Percentiles rank a stretch among this genome's conserved stretches.
Conservation (phyloP, 116 monocot genomes). For the Phalaenopsis hybrid region DNA sequence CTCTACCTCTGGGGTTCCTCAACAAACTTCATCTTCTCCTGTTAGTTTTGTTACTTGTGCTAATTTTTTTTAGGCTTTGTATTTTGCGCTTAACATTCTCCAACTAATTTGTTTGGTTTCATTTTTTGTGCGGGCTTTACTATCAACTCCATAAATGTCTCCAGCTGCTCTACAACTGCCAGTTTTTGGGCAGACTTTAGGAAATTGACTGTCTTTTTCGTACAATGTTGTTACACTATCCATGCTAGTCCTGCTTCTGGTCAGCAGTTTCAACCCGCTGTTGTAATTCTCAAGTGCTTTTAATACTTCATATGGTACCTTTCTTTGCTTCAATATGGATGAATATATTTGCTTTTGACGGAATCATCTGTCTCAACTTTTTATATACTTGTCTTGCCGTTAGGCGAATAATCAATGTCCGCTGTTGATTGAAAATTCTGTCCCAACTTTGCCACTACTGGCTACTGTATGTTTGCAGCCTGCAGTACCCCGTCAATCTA, state of each 20-base stretch:
- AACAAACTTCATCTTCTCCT: slow-evolving; percentile 35
- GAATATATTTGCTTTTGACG: background rate
- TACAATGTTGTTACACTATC: slow-evolving; percentile 61
- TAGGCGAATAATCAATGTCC: slow-evolving; percentile 39
- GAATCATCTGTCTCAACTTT: slow-evolving; percentile 3
- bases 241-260: slow-evolving; percentile 44
- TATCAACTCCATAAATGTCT: slow-evolving; percentile 42
- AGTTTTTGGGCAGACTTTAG: slow-evolving; percentile 59
- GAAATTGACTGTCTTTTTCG: slow-evolving; percentile 69
- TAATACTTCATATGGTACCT: background rate
- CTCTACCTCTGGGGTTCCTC: slow-evolving; percentile 27
- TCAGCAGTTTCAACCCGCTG: slow-evolving; percentile 88
- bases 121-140: slow-evolving; percentile 31
- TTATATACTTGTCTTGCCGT: slow-evolving; percentile 2
- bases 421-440: slow-evolving; percentile 23
- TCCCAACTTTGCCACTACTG: slow-evolving; percentile 8
- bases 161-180: slow-evolving; percentile 88
- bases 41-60: slow-evolving; percentile 29
- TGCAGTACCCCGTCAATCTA: slow-evolving; percentile 45
- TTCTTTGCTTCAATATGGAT: background rate
- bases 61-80: background rate
- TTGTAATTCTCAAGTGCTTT: slow-evolving; percentile 61
- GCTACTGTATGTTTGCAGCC: slow-evolving; percentile 45
- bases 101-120: slow-evolving; percentile 2
- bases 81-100: background rate